phyloP scores from a whole-genome alignment of 345 rosid genomes.

The Gossypium turneri region DNA sequence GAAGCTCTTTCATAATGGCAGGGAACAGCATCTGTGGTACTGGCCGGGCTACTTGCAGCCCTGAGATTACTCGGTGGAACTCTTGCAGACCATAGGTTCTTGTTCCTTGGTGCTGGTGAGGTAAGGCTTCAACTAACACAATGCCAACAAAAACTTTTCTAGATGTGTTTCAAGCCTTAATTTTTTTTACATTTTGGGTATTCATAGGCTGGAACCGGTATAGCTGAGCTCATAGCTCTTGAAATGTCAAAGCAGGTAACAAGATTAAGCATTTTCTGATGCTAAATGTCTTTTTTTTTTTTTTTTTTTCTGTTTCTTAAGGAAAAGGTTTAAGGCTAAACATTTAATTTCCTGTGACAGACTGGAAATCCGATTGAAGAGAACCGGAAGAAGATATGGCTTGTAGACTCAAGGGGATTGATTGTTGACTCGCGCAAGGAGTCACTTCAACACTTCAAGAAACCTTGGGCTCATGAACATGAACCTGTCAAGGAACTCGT shows the following conservation, averaged over 20 bases:
- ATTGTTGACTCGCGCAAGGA: conserved; percentile 70
- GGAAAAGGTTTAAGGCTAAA: conserved; percentile 21
- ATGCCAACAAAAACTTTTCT: not conserved
- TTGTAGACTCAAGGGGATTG: conserved; percentile 96
- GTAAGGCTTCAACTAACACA: conserved; percentile 29
- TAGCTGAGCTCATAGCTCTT: conserved; percentile 94
- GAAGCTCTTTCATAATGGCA: conserved; percentile 23
- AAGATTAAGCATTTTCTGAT: not conserved
- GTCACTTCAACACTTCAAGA: conserved; percentile 90
- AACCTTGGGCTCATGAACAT: conserved; percentile 93
- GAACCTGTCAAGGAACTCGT: conserved; percentile 67
- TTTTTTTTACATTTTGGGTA: not conserved
- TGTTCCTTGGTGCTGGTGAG: conserved; percentile 98
- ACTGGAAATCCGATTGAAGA: conserved; percentile 61
- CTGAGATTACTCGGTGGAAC: conserved; percentile 61
- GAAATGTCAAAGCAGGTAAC: conserved; percentile 66
- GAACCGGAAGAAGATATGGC: conserved; percentile 88
- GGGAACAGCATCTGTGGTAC: conserved; percentile 98
- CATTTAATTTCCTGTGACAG: conserved; percentile 33
- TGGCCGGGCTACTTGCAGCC: conserved; percentile 80
- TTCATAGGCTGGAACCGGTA: conserved; percentile 94
- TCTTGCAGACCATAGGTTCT: conserved; percentile 73
- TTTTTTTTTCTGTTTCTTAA: not conserved
- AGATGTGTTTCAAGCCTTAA: conserved; percentile 12
- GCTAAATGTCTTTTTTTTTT: not conserved